Percentiles rank a stretch among this genome's conserved stretches.
Evolutionary conservation across 2,329 filamentous ascomycete genomes (phyloP).

Genomic region (Aspergillus brunneoviolaceus): DNA sequence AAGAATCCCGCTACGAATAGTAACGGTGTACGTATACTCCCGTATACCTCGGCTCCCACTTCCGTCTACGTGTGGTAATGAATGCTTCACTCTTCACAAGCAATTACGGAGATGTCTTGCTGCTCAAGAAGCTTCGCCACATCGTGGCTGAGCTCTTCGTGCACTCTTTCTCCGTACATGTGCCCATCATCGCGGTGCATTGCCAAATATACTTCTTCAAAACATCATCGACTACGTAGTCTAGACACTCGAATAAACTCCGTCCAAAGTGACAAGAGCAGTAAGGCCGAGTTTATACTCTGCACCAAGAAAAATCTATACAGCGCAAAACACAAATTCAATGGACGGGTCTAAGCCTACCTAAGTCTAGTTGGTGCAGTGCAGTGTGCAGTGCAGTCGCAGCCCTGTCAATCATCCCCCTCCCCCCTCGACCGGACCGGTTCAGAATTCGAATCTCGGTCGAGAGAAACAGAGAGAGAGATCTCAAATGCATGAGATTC

Average conservation of each 20-base stretch:
- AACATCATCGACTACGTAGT: not conserved
- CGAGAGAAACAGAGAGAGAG: not conserved
- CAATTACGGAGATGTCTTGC: not conserved
- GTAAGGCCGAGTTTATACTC: no score
- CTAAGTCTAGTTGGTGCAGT: not conserved
- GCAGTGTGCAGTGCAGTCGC: not conserved
- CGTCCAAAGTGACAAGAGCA: no score
- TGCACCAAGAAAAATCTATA: not conserved
- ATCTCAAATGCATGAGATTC: not conserved
- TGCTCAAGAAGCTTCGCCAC: not conserved
- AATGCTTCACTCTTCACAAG: no score
- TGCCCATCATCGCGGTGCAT: not conserved
- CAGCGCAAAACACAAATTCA: no score
- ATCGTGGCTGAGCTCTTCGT: not conserved
- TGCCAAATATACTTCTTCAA: not conserved
- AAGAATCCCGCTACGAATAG: not conserved
- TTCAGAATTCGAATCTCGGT: not conserved
- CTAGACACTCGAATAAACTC: not conserved
- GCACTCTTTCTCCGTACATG: not conserved
- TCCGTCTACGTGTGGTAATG: not conserved
- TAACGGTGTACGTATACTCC: not conserved
- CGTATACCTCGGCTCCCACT: not conserved
- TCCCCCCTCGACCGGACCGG: not conserved
- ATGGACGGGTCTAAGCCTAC: no score
- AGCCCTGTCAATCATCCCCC: not conserved